A percentile compares a stretch with the other conserved stretches of the same genome.
These are phyloP conservation scores for Nephelium lappaceum DNA, from an alignment of 345 rosid genomes.

Conservation along the genomic window DNA sequence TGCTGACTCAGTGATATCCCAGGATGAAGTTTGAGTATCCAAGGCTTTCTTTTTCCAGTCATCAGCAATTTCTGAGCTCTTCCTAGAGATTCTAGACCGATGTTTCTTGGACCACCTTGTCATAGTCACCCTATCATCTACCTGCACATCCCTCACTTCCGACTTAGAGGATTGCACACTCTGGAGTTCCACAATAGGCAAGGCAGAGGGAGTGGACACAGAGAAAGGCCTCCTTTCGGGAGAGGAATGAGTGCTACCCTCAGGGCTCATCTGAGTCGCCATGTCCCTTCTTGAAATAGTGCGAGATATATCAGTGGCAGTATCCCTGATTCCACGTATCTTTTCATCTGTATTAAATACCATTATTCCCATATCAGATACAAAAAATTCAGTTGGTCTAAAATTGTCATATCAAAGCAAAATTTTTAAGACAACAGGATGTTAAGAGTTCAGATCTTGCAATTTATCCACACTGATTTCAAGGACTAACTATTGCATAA, in stretches of 20 bases:
- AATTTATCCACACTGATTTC: not conserved
- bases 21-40: conserved; percentile 51
- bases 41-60: conserved; percentile 67
- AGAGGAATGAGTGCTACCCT: conserved; percentile 62
- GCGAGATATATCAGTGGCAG: conserved; percentile 56
- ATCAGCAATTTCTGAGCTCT: conserved; percentile 61
- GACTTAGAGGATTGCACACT: conserved; percentile 47
- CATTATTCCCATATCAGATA: conserved; percentile 23
- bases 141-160: conserved; percentile 79
- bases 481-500: not conserved
- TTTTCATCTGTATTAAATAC: conserved; percentile 47
- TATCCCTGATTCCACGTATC: conserved; percentile 52
- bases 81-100: conserved; percentile 47
- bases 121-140: conserved; percentile 84
- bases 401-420: not conserved
- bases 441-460: conserved; percentile 1
- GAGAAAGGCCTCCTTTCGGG: conserved; percentile 59
- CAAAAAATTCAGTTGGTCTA: not conserved
- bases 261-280: conserved; percentile 99
- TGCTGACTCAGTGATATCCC: conserved; percentile 66
- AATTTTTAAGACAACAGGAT: not conserved
- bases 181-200: conserved; percentile 57
- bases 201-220: conserved; percentile 52
- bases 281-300: conserved; percentile 90
- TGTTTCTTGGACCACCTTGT: conserved; percentile 92